Evolutionary conservation across 805 yeast species (phyloP), one percentile per base, ranked within the genome.

Genomic region (Candida saitoana): DNA sequence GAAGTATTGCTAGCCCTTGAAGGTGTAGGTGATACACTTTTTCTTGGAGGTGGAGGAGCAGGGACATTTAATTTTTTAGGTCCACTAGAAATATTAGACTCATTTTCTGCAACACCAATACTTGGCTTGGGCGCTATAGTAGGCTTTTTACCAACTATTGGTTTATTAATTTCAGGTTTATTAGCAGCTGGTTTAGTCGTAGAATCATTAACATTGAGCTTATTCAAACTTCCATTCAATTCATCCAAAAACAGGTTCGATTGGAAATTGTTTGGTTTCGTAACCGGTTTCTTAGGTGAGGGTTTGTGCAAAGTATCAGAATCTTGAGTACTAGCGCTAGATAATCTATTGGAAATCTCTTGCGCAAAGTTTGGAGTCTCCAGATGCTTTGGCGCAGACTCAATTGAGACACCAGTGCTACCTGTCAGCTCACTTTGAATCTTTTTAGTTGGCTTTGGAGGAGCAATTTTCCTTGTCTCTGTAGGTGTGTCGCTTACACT

Each of bases 391-490:
- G n/a, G 5, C 32, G 16, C 5, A 5, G 5, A 6, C 32, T 29
- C 32, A 12, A 14, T 5, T 11, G 32, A 6, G n/a, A 5, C 16
- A 6, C 16, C 32, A 5, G 16, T 11, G n/a, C 11, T 9, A 9
- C 7, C n/a, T 6, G 5, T 14, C 16, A 12, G 7, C 16, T 12
- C 40, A 25, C 24, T 35, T 29, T 42, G 34, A 34, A 60, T 51
- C 41, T 65, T 63, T 46, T 67, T 72, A 2, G 51, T 44, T 1
- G 77, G 76, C 33, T 69, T 71, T 27, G 74, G 74, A 9, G 74
- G 71, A 0, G 57, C 57, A 40, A 62, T 63, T 48, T 61, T 64
- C 17, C 36, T 40, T 12, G 16, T 14, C 16, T 6, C 32, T 29
- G 32, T 12, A 5, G 45, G 45, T 5, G 41, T 20, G 32, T 12